Percentiles rank a stretch among this genome's conserved stretches.
Conservation (phyloP, 768 basidiomycete species). For the Leccinum aurantiacum region DNA sequence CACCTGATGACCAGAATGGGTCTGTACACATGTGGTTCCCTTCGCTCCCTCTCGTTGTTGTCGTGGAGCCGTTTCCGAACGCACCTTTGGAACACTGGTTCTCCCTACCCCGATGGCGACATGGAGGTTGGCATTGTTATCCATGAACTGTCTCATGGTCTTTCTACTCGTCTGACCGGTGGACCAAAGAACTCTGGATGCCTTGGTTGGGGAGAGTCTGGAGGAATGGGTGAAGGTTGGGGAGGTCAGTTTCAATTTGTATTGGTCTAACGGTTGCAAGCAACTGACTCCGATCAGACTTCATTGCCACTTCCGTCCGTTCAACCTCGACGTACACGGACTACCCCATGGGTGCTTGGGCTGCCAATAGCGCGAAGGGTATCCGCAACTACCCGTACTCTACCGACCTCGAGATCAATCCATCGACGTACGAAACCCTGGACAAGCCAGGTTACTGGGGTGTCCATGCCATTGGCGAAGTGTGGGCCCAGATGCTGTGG, state of each 20-base stretch:
- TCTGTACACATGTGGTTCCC: slow-evolving; percentile 11
- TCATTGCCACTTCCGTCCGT: slow-evolving; percentile 84
- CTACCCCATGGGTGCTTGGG: slow-evolving; percentile 95
- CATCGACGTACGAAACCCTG: slow-evolving; percentile 90
- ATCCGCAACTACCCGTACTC: slow-evolving; percentile 93
- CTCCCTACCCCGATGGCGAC: slow-evolving; percentile 92
- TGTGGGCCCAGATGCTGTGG: slow-evolving; percentile 94
- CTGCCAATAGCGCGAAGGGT: slow-evolving; percentile 70
- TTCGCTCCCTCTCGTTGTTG: background rate
- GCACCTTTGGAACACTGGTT: slow-evolving; percentile 93
- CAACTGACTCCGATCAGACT: slow-evolving; percentile 45
- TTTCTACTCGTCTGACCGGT: slow-evolving; percentile 93
- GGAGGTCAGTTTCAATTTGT: slow-evolving; percentile 48
- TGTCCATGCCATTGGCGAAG: slow-evolving; percentile 90
- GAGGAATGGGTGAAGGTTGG: slow-evolving; percentile 99
- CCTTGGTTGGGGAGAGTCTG: slow-evolving; percentile 93
- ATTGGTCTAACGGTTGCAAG: background rate
- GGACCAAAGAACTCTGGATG: slow-evolving; percentile 93
- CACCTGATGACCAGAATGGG: slow-evolving; percentile 82
- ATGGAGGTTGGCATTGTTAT: slow-evolving; percentile 97
- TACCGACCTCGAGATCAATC: slow-evolving; percentile 73
- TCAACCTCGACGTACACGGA: slow-evolving; percentile 71
- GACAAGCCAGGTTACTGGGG: slow-evolving; percentile 95
- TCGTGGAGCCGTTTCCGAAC: slow-evolving; percentile 71
- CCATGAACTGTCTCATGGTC: slow-evolving; percentile 84